Evolutionary conservation across 805 yeast species (phyloP).

Genomic region (Saccharomycopsis fermentans): DNA sequence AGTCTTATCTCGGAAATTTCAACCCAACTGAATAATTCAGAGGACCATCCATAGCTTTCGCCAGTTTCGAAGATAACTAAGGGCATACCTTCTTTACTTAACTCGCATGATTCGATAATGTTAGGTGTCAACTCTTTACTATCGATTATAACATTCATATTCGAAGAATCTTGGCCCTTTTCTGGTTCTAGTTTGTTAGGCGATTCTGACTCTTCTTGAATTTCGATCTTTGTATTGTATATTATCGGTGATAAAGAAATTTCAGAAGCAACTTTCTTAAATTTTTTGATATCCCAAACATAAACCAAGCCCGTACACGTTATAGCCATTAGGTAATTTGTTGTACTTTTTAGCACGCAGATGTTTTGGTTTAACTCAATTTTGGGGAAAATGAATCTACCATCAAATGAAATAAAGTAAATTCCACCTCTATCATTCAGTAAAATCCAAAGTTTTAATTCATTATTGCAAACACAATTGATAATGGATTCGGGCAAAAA

Average conservation of each 20-base stretch:
- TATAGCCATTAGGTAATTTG: constrained; percentile 39
- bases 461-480: constrained; percentile 35
- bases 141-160: background rate
- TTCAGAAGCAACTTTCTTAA: constrained; percentile 29
- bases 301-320: constrained; percentile 42
- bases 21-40: constrained; percentile 10
- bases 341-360: constrained; percentile 31
- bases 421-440: constrained; percentile 33
- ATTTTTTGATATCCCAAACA: constrained; percentile 37
- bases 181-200: background rate
- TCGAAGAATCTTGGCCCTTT: background rate
- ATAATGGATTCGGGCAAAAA: constrained; percentile 32
- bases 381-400: constrained; percentile 28
- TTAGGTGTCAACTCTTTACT: background rate
- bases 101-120: constrained; percentile 3
- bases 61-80: constrained; percentile 3
- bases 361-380: constrained; percentile 40
- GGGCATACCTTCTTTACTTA: constrained; percentile 10
- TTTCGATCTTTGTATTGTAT: constrained; percentile 23
- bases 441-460: constrained; percentile 37
- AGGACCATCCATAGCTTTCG: constrained; percentile 10
- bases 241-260: constrained; percentile 46
- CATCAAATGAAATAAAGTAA: constrained; percentile 25
- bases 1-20: background rate
- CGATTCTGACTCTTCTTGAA: background rate